Conservation (phyloP, 148 eudicot species). For the Amaranthus cruentus region DNA sequence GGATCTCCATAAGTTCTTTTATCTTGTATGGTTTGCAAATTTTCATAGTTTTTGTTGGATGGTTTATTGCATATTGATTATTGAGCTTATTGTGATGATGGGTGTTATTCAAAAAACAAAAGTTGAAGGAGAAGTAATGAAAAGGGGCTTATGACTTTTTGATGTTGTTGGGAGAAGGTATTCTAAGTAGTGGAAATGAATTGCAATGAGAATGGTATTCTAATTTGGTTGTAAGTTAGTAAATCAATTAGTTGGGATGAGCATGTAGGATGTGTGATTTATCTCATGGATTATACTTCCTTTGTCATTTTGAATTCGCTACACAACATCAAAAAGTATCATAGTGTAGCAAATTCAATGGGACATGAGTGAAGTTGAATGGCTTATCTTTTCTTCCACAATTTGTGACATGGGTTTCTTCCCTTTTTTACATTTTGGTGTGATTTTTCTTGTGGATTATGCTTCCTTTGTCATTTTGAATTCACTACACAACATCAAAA, state of each 20-base stretch:
- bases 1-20: conserved; percentile 5
- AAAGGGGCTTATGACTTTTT: background rate
- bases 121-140: conserved; percentile 11
- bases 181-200: background rate
- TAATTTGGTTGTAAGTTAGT: background rate
- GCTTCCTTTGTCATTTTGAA: too few relatives aligned
- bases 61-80: background rate
- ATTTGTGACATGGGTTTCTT: background rate
- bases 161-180: conserved; percentile 4
- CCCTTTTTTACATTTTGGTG: too few relatives aligned
- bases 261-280: background rate
- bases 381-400: background rate
- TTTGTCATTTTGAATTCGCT: too few relatives aligned
- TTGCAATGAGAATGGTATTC: background rate
- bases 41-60: conserved; percentile 7
- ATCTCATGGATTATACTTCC: background rate
- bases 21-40: conserved; percentile 14
- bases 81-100: background rate
- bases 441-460: background rate
- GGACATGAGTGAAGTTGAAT: background rate
- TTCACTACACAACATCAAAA: too few relatives aligned
- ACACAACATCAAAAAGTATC: too few relatives aligned
- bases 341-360: too few relatives aligned
- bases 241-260: background rate
- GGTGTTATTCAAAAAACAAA: background rate